A percentile compares a stretch with the other conserved stretches of the same genome.
phyloP scores from a whole-genome alignment of 2,329 filamentous ascomycete species.

The Phialophora tarda region DNA sequence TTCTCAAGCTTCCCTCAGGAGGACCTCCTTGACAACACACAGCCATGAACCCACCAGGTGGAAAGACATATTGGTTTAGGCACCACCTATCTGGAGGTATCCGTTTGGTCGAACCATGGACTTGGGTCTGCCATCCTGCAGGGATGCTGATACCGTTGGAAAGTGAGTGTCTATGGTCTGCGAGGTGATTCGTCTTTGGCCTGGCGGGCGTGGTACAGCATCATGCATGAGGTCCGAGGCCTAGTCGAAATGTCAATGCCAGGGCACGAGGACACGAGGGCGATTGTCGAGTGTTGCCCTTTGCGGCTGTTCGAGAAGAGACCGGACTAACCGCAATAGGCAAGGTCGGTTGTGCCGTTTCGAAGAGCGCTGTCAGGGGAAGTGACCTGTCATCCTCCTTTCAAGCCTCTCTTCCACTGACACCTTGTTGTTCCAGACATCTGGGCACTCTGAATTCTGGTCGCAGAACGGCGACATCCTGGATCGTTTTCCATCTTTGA shows the following conservation, averaged over 20 bases:
- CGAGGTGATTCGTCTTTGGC: background rate
- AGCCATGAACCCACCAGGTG: background rate
- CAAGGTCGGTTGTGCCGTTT: background rate
- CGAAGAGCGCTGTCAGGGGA: background rate
- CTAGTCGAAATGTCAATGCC: background rate
- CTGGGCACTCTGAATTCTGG: background rate
- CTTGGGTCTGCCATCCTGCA: background rate
- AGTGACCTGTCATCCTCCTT: slow-evolving; percentile 1
- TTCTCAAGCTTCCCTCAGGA: background rate
- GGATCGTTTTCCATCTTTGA: background rate
- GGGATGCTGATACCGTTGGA: background rate
- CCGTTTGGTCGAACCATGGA: background rate
- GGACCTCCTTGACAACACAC: background rate
- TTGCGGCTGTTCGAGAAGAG: slow-evolving; percentile 2
- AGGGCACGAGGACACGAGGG: background rate
- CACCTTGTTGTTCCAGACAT: slow-evolving; percentile 1
- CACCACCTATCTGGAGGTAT: background rate
- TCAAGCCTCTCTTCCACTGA: slow-evolving; percentile 4
- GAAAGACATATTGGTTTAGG: background rate
- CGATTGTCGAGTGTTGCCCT: background rate
- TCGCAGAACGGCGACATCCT: background rate
- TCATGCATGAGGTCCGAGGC: slow-evolving; percentile 2
- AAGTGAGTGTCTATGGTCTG: slow-evolving; percentile 3
- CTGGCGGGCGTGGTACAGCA: slow-evolving; percentile 5
- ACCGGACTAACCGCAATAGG: slow-evolving; percentile 6